Evolutionary conservation across 148 eudicot species (phyloP).

Genomic region (Arbutus unedo): DNA sequence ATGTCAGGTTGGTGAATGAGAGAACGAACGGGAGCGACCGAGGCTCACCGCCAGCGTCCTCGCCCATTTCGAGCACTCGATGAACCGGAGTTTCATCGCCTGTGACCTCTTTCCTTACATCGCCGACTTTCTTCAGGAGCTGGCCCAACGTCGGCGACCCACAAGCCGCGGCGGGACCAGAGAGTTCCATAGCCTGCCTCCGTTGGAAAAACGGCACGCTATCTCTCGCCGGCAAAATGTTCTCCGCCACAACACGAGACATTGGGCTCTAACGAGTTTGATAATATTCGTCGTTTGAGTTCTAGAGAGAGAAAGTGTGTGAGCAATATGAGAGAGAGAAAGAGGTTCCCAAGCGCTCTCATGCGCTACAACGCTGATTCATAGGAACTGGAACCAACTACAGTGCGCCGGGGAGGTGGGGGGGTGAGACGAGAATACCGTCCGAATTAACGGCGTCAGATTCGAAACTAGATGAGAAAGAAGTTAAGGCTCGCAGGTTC

Average conservation of each 20-base stretch:
- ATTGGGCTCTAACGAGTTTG: conserved; percentile 4
- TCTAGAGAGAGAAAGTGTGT: not conserved
- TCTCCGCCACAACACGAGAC: conserved; percentile 42
- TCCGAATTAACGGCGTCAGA: not conserved
- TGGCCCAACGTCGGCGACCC: conserved; percentile 64
- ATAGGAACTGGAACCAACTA: not conserved
- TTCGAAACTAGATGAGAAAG: not conserved
- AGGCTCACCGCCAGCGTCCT: conserved; percentile 25
- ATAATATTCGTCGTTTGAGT: not conserved
- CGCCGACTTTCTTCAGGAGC: conserved; percentile 66
- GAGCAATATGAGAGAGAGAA: not conserved
- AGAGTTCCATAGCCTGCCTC: conserved; percentile 19
- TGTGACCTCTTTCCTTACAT: conserved; percentile 47
- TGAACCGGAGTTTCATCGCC: conserved; percentile 82
- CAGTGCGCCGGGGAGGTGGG: not conserved
- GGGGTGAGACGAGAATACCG: not conserved
- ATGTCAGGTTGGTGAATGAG: conserved; percentile 42
- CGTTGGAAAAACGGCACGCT: conserved; percentile 17
- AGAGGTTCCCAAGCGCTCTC: not conserved
- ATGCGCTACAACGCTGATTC: not conserved
- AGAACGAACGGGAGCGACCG: conserved; percentile 55
- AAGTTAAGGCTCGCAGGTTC: no score
- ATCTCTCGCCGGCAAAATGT: conserved; percentile 18
- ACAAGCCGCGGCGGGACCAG: not conserved
- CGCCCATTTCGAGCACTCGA: conserved; percentile 40